phyloP scores from a whole-genome alignment of 768 basidiomycete genomes.

The Trametes sanguinea region DNA sequence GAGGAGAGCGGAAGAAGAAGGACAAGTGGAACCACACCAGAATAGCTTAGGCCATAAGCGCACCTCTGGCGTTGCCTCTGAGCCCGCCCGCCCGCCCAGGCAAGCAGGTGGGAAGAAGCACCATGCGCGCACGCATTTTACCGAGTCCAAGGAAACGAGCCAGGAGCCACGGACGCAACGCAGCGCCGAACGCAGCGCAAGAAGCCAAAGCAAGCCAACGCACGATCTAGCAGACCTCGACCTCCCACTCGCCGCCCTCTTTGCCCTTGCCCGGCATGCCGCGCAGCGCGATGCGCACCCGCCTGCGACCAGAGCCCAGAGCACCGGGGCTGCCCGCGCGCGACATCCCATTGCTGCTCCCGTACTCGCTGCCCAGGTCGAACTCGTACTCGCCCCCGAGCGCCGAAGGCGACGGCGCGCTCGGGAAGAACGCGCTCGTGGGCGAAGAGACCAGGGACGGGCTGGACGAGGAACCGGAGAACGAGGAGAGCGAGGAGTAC shows the following conservation, averaged over 20 bases:
- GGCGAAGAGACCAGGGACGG: slow-evolving; percentile 12
- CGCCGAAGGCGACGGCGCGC: slow-evolving; percentile 19
- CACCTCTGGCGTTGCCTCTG: slow-evolving; percentile 1
- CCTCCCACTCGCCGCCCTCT: slow-evolving; percentile 80
- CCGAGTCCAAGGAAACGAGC: background rate
- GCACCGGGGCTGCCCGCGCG: slow-evolving; percentile 26
- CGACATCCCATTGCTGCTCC: slow-evolving; percentile 23
- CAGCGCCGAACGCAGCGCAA: background rate
- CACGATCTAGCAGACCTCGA: slow-evolving; percentile 58
- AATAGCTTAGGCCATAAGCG: slow-evolving; percentile 21
- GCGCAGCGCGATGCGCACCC: slow-evolving; percentile 65
- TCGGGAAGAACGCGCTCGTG: slow-evolving; percentile 16
- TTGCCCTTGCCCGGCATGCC: slow-evolving; percentile 60
- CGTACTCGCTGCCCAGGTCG: slow-evolving; percentile 24
- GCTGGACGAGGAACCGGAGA: slow-evolving; percentile 12
- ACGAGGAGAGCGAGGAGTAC: background rate
- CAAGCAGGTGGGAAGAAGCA: background rate
- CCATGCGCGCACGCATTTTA: slow-evolving; percentile 5
- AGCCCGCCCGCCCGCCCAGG: slow-evolving; percentile 6
- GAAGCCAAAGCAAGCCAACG: background rate
- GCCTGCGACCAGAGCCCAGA: slow-evolving; percentile 40
- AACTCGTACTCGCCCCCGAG: slow-evolving; percentile 20
- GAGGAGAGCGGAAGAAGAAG: background rate
- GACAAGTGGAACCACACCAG: slow-evolving; percentile 15
- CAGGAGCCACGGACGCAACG: background rate